Percentiles rank a stretch among this genome's conserved stretches.
Conservation (phyloP, 2,329 filamentous ascomycete species). For the Byssoonygena ceratinophila region DNA sequence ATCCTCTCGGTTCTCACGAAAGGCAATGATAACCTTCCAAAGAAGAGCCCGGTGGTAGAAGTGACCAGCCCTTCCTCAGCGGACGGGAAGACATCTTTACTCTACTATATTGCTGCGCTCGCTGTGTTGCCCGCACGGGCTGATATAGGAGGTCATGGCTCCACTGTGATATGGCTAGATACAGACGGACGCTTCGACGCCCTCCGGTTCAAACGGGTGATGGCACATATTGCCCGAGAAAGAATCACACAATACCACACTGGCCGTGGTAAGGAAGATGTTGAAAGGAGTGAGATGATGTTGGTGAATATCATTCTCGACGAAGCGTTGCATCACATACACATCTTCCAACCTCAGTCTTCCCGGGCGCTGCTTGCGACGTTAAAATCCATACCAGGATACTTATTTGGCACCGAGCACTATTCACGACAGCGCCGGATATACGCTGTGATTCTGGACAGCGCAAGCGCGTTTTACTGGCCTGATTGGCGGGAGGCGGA, state of each 20-base stretch:
- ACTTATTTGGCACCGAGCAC: slow-evolving; percentile 42
- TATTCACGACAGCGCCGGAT: slow-evolving; percentile 39
- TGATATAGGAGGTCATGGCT: slow-evolving; percentile 36
- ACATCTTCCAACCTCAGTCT: slow-evolving; percentile 48
- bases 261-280: slow-evolving; percentile 2
- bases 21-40: not conserved
- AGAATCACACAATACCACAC: not conserved
- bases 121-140: slow-evolving; percentile 40
- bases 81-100: slow-evolving; percentile 48
- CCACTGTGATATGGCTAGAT: slow-evolving; percentile 47
- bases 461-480: slow-evolving; percentile 47
- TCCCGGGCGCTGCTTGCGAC: slow-evolving; percentile 43
- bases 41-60: slow-evolving; percentile 40
- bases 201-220: slow-evolving; percentile 33
- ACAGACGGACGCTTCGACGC: slow-evolving; percentile 46
- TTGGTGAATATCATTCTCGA: slow-evolving; percentile 19
- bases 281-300: not conserved
- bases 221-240: slow-evolving; percentile 21
- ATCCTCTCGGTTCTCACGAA: not conserved
- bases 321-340: slow-evolving; percentile 44
- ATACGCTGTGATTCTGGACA: slow-evolving; percentile 45
- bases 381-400: slow-evolving; percentile 37
- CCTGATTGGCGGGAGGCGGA: slow-evolving; percentile 39
- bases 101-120: slow-evolving; percentile 46
- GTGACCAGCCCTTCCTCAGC: slow-evolving; percentile 43